Evolutionary conservation across 1,284 basidiomycete genomes (phyloP).

Genomic region (Puccinia brachypodii): DNA sequence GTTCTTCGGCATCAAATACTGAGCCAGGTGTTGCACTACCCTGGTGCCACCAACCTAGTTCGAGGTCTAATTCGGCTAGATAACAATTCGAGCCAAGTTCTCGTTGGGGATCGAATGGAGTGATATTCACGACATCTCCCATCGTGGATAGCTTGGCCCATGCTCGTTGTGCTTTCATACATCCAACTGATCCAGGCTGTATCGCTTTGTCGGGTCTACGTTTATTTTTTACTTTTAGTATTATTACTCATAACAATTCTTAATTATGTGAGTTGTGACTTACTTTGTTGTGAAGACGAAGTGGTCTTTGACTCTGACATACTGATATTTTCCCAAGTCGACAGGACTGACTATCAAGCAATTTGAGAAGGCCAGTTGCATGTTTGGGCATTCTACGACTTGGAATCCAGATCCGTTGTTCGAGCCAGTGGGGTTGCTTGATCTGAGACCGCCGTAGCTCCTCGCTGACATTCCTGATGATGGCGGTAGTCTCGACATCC

Average conservation of each 20-base stretch:
- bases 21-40: neutral
- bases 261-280: slow-evolving; percentile 53
- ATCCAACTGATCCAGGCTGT: slow-evolving; percentile 56
- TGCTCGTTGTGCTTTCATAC: slow-evolving; percentile 70
- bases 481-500: slow-evolving; percentile 36
- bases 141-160: slow-evolving; percentile 72
- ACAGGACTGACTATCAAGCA: slow-evolving; percentile 43
- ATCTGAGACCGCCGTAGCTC: neutral
- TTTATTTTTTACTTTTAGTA: neutral
- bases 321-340: slow-evolving; percentile 23
- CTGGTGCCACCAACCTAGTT: slow-evolving; percentile 58
- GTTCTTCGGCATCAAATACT: slow-evolving; percentile 37
- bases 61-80: slow-evolving; percentile 74
- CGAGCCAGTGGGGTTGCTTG: neutral
- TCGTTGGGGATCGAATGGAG: slow-evolving; percentile 64
- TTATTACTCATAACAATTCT: neutral
- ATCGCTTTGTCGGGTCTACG: slow-evolving; percentile 52
- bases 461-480: neutral
- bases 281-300: slow-evolving; percentile 73
- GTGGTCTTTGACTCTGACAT: slow-evolving; percentile 68
- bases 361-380: slow-evolving; percentile 46
- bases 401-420: slow-evolving; percentile 14
- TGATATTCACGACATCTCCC: slow-evolving; percentile 73
- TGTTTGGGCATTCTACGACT: slow-evolving; percentile 47
- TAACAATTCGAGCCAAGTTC: slow-evolving; percentile 68